Evolutionary conservation across 768 basidiomycete species (phyloP).

Genomic region (Royoungia palumana): DNA sequence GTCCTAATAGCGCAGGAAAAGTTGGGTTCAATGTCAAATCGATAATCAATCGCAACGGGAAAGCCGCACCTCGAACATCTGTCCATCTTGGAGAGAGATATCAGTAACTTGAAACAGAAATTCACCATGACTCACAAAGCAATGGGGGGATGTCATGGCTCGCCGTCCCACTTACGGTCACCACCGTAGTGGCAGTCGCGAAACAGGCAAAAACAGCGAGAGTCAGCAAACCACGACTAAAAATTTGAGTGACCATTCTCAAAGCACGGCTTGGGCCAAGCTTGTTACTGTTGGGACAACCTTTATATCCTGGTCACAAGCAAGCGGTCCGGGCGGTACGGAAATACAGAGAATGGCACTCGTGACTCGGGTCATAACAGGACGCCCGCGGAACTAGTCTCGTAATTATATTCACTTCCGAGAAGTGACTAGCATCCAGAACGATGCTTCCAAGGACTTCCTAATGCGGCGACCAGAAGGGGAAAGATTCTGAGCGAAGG

Average conservation of each 20-base stretch:
- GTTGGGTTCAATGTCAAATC: background rate
- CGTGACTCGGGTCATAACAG: slow-evolving; percentile 4
- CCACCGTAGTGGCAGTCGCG: slow-evolving; percentile 24
- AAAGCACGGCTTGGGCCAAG: background rate
- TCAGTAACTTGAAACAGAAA: background rate
- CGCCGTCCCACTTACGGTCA: slow-evolving; percentile 43
- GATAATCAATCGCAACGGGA: background rate
- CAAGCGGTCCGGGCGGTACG: background rate
- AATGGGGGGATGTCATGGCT: slow-evolving; percentile 52
- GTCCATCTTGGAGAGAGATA: slow-evolving; percentile 37
- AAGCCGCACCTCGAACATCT: slow-evolving; percentile 55
- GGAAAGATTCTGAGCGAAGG: background rate
- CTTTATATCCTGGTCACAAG: slow-evolving; percentile 7
- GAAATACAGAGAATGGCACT: background rate
- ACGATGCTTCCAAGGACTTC: no score
- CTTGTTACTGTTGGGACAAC: background rate
- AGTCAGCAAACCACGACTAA: slow-evolving; percentile 2
- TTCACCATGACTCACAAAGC: slow-evolving; percentile 40
- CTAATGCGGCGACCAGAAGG: no score
- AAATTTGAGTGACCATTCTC: slow-evolving; percentile 12
- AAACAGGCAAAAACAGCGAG: background rate
- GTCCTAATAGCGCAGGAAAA: slow-evolving; percentile 40
- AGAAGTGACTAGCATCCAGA: no score
- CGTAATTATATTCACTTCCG: no score
- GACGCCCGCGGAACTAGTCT: background rate